These are phyloP conservation scores for Lyophyllum atratum DNA, from an alignment of 768 basidiomycete species.

Conservation along the genomic window DNA sequence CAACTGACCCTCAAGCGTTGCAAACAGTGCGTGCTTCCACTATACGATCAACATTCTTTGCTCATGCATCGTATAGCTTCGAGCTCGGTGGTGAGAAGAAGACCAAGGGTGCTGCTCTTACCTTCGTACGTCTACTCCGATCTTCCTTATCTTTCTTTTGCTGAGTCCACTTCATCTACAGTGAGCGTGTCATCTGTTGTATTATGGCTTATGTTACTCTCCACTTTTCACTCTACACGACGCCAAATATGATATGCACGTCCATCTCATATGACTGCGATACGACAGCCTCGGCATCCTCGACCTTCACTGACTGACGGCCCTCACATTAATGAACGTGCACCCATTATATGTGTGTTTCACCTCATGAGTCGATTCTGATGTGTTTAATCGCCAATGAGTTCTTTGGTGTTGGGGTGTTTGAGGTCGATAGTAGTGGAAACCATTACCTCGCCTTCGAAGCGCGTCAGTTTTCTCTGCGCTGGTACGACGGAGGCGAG, in stretches of 20 bases:
- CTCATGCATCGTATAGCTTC: conserved; percentile 58
- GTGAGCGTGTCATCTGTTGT: conserved; percentile 20
- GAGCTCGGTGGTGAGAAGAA: conserved; percentile 99
- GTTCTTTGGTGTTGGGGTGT: too few species aligned
- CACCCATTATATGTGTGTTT: too few species aligned
- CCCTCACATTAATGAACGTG: too few species aligned
- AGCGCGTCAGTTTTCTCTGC: not conserved
- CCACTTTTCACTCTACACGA: conserved; percentile 7
- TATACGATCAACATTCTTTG: not conserved
- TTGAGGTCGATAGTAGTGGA: too few species aligned
- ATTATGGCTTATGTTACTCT: conserved; percentile 20
- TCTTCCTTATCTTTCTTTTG: not conserved
- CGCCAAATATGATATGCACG: conserved; percentile 25
- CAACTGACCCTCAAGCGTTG: conserved; percentile 95
- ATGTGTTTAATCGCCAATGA: too few species aligned
- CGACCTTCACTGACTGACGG: too few species aligned
- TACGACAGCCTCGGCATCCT: not conserved
- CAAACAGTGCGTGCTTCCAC: conserved; percentile 81
- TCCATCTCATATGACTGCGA: not conserved
- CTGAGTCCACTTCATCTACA: conserved; percentile 3
- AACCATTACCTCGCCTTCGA: not conserved
- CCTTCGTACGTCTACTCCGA: conserved; percentile 68
- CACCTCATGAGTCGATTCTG: too few species aligned
- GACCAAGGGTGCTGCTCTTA: conserved; percentile 95
- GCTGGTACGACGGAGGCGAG: not conserved